phyloP scores from a whole-genome alignment of 305 asterid species.

The Solanum hybrid region DNA sequence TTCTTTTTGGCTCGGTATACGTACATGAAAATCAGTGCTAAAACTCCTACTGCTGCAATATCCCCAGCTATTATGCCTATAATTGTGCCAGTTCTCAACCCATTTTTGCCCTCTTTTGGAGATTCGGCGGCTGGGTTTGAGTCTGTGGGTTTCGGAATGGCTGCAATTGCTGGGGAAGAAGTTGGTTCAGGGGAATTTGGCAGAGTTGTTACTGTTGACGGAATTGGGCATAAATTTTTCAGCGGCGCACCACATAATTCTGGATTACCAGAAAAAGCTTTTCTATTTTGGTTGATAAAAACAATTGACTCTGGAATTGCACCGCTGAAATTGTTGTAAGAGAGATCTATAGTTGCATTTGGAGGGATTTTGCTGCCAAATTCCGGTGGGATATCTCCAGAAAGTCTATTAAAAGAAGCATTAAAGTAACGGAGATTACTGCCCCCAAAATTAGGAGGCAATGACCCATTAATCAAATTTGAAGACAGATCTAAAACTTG shows the following conservation, averaged over 20 bases:
- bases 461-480: conserved; percentile 61
- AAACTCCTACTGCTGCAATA: conserved; percentile 44
- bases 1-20: conserved; percentile 36
- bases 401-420: conserved; percentile 56
- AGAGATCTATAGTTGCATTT: conserved; percentile 69
- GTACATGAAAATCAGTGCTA: conserved; percentile 37
- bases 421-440: conserved; percentile 37
- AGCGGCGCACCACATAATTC: conserved; percentile 67
- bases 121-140: conserved; percentile 30
- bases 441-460: conserved; percentile 64
- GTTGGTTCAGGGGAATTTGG: conserved; percentile 40
- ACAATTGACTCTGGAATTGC: conserved; percentile 43
- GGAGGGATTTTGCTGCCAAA: conserved; percentile 37
- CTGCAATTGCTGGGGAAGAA: conserved; percentile 89
- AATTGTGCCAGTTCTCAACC: conserved; percentile 41
- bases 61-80: conserved; percentile 64
- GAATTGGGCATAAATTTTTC: conserved; percentile 48
- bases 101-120: conserved; percentile 9
- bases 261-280: conserved; percentile 53
- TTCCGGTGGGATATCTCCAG: conserved; percentile 60
- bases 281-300: conserved; percentile 34
- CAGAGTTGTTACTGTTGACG: conserved; percentile 36
- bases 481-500: conserved; percentile 69
- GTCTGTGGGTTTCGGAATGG: conserved; percentile 53
- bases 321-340: conserved; percentile 69